phyloP scores from a whole-genome alignment of 805 yeast genomes.

The Lipomyces starkeyi region DNA sequence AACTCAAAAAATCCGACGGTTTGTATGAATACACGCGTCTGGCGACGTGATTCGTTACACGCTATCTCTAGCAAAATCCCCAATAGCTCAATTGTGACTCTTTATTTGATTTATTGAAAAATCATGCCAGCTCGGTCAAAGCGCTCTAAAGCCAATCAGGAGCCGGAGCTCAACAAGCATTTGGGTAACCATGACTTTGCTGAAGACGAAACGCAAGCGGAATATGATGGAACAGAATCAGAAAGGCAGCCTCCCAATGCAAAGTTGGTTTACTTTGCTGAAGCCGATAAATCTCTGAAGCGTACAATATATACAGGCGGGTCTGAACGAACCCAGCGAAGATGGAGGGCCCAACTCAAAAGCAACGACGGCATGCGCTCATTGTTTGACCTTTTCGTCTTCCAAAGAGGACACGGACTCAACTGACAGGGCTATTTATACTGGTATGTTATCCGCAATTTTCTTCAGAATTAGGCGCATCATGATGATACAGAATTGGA shows the following conservation, averaged over 20 bases:
- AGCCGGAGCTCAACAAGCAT: neutral
- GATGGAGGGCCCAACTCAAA: neutral
- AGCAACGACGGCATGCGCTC: neutral
- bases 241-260: conserved; percentile 1
- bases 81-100: neutral
- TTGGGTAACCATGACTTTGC: conserved; percentile 2
- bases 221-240: neutral
- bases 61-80: neutral
- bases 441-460: neutral
- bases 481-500: neutral
- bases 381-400: too few species aligned
- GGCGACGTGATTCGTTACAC: too few species aligned
- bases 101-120: neutral
- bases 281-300: neutral
- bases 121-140: neutral
- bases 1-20: too few species aligned
- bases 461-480: neutral
- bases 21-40: too few species aligned
- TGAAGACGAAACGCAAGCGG: neutral
- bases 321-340: neutral
- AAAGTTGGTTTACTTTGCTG: neutral
- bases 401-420: too few species aligned
- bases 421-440: too few species aligned
- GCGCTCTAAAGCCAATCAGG: neutral
- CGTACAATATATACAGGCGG: neutral